These are phyloP conservation scores for Bolboschoenus planiculmis DNA, from an alignment of 176 grass and related monocot genomes.

Conservation along the genomic window DNA sequence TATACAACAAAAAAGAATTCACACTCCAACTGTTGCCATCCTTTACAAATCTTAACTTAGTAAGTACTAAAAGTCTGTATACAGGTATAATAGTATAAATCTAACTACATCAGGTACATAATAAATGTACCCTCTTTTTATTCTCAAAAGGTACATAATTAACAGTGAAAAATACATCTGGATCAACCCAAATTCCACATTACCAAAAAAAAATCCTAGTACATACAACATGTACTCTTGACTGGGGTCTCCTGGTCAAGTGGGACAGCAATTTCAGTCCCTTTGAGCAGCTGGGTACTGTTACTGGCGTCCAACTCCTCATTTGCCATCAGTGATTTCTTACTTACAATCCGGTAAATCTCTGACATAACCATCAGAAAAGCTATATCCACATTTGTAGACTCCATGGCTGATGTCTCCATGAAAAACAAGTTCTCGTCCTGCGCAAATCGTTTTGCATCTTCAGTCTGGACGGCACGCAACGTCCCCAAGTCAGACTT, in stretches of 20 bases:
- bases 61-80: not conserved
- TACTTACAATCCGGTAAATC: slow-evolving; percentile 56
- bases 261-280: slow-evolving; percentile 40
- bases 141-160: not conserved
- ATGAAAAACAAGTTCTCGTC: slow-evolving; percentile 70
- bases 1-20: not conserved
- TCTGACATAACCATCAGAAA: slow-evolving; percentile 61
- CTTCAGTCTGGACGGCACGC: slow-evolving; percentile 43
- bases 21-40: not conserved
- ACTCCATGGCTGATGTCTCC: slow-evolving; percentile 49
- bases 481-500: slow-evolving; percentile 55
- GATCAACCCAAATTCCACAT: not conserved
- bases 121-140: not conserved
- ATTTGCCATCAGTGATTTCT: slow-evolving; percentile 45
- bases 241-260: not conserved
- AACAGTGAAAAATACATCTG: not conserved
- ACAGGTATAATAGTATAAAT: not conserved
- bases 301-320: slow-evolving; percentile 36
- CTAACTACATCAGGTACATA: not conserved
- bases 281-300: slow-evolving; percentile 26
- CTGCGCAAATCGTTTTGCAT: slow-evolving; percentile 59
- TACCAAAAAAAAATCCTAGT: not conserved
- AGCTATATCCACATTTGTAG: slow-evolving; percentile 52
- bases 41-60: not conserved
- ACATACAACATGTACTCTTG: slow-evolving; percentile 3